Conservation (phyloP, 2,329 filamentous ascomycete species). For the Eutypella sp. region DNA sequence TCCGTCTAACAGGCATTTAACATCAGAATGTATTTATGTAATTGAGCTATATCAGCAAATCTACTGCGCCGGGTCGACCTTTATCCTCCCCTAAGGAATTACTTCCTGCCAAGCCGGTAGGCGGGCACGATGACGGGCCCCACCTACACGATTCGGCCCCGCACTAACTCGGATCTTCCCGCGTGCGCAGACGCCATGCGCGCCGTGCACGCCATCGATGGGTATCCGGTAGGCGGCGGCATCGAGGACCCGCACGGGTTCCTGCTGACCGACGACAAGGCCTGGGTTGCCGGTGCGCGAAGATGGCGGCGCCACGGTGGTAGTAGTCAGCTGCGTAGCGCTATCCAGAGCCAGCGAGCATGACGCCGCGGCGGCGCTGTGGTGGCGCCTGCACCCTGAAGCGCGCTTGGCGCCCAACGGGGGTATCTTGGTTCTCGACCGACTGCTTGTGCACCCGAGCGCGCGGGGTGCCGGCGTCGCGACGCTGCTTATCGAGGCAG, state of each 20-base stretch:
- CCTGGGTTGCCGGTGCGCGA: slow-evolving; percentile 12
- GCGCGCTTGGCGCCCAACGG: slow-evolving; percentile 8
- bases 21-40: too few species aligned
- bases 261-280: slow-evolving; percentile 7
- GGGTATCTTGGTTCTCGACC: slow-evolving; percentile 8
- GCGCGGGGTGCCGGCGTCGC: slow-evolving; percentile 8
- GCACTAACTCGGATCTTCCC: slow-evolving; percentile 7
- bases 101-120: too few species aligned
- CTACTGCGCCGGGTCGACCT: too few species aligned
- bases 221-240: slow-evolving; percentile 15
- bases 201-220: slow-evolving; percentile 11
- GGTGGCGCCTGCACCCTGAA: neutral
- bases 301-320: slow-evolving; percentile 5
- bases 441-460: slow-evolving; percentile 13
- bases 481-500: slow-evolving; percentile 9
- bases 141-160: slow-evolving; percentile 10
- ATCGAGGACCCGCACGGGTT: slow-evolving; percentile 7
- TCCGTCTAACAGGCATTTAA: too few species aligned
- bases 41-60: too few species aligned
- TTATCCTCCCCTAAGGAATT: too few species aligned
- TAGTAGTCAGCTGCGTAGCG: slow-evolving; percentile 1
- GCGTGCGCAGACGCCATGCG: slow-evolving; percentile 11
- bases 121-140: neutral
- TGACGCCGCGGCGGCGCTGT: neutral
- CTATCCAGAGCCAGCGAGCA: neutral